A percentile compares a stretch with the other conserved stretches of the same genome.
These are phyloP conservation scores for Septoria petroselini DNA, from an alignment of 2,329 filamentous ascomycete genomes.

Conservation along the genomic window DNA sequence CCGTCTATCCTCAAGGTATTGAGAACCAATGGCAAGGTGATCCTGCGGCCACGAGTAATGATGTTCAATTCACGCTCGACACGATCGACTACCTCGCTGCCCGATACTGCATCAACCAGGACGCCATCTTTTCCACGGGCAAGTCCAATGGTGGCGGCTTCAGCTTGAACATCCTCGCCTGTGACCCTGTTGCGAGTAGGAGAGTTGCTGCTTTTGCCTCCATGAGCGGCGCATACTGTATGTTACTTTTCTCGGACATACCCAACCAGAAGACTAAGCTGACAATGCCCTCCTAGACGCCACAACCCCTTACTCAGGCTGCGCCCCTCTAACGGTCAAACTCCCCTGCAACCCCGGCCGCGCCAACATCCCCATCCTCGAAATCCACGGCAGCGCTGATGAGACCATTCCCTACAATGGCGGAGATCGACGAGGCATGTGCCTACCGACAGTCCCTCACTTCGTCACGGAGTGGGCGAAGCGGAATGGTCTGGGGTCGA, in stretches of 20 bases:
- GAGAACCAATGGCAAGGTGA: conserved; percentile 44
- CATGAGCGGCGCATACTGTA: conserved; percentile 47
- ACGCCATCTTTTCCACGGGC: conserved; percentile 46
- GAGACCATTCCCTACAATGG: conserved; percentile 43
- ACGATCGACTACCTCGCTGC: conserved; percentile 42
- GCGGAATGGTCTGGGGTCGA: conserved; percentile 34
- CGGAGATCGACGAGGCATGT: conserved; percentile 32
- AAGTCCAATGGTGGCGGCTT: conserved; percentile 55
- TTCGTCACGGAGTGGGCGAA: conserved; percentile 40
- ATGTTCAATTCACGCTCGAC: conserved; percentile 46
- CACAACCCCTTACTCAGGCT: conserved; percentile 12
- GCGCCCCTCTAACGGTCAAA: conserved; percentile 22
- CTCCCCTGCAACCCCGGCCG: conserved; percentile 30
- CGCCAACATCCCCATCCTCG: conserved; percentile 40
- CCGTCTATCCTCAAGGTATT: conserved; percentile 47
- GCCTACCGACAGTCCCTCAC: conserved; percentile 31
- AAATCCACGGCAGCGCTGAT: conserved; percentile 45
- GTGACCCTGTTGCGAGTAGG: conserved; percentile 41
- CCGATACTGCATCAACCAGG: conserved; percentile 46
- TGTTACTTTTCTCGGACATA: conserved; percentile 5
- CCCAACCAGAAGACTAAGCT: too few species aligned
- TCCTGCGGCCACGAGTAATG: conserved; percentile 40
- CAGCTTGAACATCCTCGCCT: conserved; percentile 48
- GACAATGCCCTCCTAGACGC: conserved; percentile 12
- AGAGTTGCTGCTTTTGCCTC: conserved; percentile 51